Base-by-base conservation (phyloP, 257 asterid genomes). In the Paulownia fortunei region DNA sequence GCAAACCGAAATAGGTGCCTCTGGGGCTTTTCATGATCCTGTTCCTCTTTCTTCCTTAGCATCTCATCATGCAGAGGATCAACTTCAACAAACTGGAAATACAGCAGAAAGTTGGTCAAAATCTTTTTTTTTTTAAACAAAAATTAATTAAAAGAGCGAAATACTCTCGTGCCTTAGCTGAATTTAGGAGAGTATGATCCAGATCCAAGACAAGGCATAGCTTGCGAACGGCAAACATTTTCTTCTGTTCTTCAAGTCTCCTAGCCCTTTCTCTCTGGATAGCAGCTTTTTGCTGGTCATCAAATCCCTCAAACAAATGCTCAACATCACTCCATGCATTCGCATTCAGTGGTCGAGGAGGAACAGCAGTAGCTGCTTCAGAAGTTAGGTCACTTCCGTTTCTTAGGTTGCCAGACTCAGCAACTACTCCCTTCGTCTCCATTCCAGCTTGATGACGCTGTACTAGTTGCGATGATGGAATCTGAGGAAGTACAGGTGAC, bases 151-250 rank as follows among this genome's bases (percentile, higher is more conserved):
- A 78, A 49, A 49, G 27, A 56, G 56, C 24, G 66, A 4, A 26
- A 49, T 32, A 32, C 23, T 72, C 54, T 51, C 91, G 1, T 86
- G 87, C 99, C 99, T 93, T 96, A 0, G 99, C 99, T 30, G 99
- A 96, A 88, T 96, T 96, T 64, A 96, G 83, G 32, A 96, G 97
- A 60, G 99, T 96, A 61, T 96, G 99, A 85, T 96, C 99, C 81
- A 96, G 88, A 87, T 96, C 99, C 89, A 96, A 89, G 84, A 96
- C 99, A 58, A 96, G 99, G 84, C 96, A 91, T 46, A 96, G 94
- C 82, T 96, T 96, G 81, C 86, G 88, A 78, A 78, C 89, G 59
- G 92, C 89, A 88, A 93, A 92, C 97, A 96, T 88, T 80, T 92
- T 93, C 80, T 87, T 86, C 88, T 93, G 99, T 81, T 96, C 98